phyloP scores from a whole-genome alignment of 2,329 filamentous ascomycete genomes.

The Fusarium anguioides region DNA sequence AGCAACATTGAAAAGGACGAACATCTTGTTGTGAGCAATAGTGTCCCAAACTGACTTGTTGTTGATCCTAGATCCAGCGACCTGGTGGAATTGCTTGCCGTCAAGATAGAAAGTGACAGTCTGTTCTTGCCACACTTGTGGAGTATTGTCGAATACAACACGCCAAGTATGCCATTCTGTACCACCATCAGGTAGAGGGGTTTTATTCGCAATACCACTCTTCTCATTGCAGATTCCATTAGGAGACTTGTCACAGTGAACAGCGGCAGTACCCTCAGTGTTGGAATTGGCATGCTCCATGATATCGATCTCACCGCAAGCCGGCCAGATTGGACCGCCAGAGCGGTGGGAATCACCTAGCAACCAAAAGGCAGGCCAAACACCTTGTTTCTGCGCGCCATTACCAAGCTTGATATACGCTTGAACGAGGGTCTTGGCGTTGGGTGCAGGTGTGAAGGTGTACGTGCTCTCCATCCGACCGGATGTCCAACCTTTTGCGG shows the following conservation, averaged over 20 bases:
- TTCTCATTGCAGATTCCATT: conserved; percentile 62
- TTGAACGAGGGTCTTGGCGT: conserved; percentile 55
- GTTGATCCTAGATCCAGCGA: conserved; percentile 56
- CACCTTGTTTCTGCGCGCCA: conserved; percentile 56
- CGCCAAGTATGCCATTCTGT: conserved; percentile 59
- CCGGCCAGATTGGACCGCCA: conserved; percentile 36
- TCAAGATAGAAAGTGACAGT: conserved; percentile 61
- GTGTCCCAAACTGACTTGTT: conserved; percentile 58
- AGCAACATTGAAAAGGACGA: conserved; percentile 64
- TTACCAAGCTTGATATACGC: conserved; percentile 53
- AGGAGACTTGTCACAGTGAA: conserved; percentile 39
- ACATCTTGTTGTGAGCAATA: conserved; percentile 60
- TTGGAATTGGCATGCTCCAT: conserved; percentile 35
- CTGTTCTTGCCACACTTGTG: conserved; percentile 57
- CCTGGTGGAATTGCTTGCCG: conserved; percentile 53
- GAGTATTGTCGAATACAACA: conserved; percentile 59
- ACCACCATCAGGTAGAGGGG: neutral
- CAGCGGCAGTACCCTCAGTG: conserved; percentile 12
- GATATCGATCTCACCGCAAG: conserved; percentile 39
- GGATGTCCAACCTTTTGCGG: conserved; percentile 58
- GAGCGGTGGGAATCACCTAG: conserved; percentile 38
- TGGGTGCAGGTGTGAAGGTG: conserved; percentile 56
- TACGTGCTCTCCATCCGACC: conserved; percentile 61
- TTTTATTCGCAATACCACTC: conserved; percentile 42
- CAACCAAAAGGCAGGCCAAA: conserved; percentile 49